A percentile compares a stretch with the other conserved stretches of the same genome.
phyloP scores from a whole-genome alignment of 306 rosid species.

The Fagus crenata region DNA sequence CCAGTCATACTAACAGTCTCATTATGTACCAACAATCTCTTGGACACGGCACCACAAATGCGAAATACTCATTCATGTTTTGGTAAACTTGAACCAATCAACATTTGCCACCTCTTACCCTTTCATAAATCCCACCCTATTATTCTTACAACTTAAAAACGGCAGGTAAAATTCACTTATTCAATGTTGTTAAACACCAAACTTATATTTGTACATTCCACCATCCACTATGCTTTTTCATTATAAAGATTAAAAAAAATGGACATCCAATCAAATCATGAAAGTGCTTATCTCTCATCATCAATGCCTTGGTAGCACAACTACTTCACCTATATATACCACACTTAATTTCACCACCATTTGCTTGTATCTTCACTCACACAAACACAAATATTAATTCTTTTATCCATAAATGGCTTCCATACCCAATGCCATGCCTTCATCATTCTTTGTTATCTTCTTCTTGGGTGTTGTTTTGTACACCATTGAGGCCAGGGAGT shows the following conservation, averaged over 20 bases:
- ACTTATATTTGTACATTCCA: constrained; percentile 30
- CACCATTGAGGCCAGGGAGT: constrained; percentile 39
- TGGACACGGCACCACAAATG: background rate
- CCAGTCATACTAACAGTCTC: constrained; percentile 12
- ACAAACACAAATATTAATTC: background rate
- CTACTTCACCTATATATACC: constrained; percentile 21
- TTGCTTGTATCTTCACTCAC: background rate
- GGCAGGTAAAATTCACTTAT: constrained; percentile 28
- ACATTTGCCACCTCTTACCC: background rate
- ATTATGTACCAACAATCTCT: constrained; percentile 25
- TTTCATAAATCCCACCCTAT: background rate
- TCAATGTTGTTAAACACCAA: constrained; percentile 19
- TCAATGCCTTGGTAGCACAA: background rate
- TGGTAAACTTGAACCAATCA: background rate
- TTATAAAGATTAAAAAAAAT: background rate
- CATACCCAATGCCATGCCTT: background rate
- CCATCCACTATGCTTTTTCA: constrained; percentile 32
- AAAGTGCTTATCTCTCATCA: constrained; percentile 10
- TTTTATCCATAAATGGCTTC: constrained; percentile 36
- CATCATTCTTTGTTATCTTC: background rate
- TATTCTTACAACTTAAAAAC: background rate
- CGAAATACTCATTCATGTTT: background rate
- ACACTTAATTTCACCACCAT: constrained; percentile 19
- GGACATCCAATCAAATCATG: constrained; percentile 23
- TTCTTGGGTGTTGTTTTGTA: background rate